phyloP scores from a whole-genome alignment of 345 rosid species.

The Clausena lansium region DNA sequence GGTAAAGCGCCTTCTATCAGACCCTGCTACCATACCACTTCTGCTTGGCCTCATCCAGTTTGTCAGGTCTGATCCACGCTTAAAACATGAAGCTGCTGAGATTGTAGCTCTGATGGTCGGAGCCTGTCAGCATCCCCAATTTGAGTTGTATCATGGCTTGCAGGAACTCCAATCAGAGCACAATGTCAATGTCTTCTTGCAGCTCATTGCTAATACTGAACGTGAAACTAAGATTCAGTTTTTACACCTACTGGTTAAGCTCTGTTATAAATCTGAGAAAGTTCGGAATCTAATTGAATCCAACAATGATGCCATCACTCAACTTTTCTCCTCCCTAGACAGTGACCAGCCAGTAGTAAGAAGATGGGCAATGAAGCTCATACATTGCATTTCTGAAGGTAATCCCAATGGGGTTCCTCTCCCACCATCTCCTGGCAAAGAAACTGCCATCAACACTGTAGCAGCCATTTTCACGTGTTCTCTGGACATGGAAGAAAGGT shows the following conservation, averaged over 20 bases:
- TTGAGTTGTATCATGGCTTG: conserved; percentile 36
- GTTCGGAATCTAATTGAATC: conserved; percentile 33
- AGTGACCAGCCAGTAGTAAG: conserved; percentile 24
- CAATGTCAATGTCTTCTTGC: conserved; percentile 40
- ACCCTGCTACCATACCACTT: conserved; percentile 35
- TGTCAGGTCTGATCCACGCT: conserved; percentile 27
- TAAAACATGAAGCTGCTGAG: conserved; percentile 46
- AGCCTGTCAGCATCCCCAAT: conserved; percentile 31
- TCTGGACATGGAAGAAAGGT: conserved; percentile 41
- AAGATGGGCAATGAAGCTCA: conserved; percentile 44
- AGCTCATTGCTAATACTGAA: conserved; percentile 25
- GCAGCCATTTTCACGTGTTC: conserved; percentile 35
- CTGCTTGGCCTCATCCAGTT: conserved; percentile 36
- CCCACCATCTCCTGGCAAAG: conserved; percentile 43
- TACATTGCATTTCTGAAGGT: conserved; percentile 38
- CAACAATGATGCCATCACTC: conserved; percentile 24
- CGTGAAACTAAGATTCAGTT: conserved; percentile 34
- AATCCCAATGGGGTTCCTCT: conserved; percentile 41
- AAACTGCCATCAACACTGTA: conserved; percentile 37
- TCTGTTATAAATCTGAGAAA: conserved; percentile 38
- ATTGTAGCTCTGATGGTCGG: conserved; percentile 38
- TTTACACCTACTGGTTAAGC: conserved; percentile 44
- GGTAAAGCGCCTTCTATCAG: conserved; percentile 34
- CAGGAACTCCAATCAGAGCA: conserved; percentile 48
- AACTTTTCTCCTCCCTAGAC: conserved; percentile 40